Evolutionary conservation across 1,284 basidiomycete species (phyloP).

Genomic region (Pyrrhoderma noxium): DNA sequence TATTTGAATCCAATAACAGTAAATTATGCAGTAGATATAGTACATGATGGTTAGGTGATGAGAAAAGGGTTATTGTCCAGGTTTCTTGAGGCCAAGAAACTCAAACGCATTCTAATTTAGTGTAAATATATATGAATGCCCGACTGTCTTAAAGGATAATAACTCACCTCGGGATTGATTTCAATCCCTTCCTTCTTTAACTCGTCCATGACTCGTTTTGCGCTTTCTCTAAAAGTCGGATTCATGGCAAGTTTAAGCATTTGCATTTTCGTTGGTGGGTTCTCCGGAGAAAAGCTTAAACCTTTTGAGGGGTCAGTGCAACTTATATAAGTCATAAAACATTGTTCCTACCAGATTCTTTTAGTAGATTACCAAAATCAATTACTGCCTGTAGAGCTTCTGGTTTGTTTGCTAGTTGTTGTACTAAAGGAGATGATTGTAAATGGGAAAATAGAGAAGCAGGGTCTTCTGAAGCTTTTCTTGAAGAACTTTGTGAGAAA

Average conservation of each 20-base stretch:
- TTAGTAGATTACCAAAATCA: conserved; percentile 38
- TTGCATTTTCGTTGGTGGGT: conserved; percentile 42
- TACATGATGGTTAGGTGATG: neutral
- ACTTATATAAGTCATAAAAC: conserved; percentile 1
- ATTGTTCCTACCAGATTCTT: conserved; percentile 43
- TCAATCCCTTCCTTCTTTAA: conserved; percentile 55
- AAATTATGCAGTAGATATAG: no score
- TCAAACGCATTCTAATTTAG: conserved; percentile 14
- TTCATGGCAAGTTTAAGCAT: conserved; percentile 47
- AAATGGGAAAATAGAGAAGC: conserved; percentile 29
- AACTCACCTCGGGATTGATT: conserved; percentile 35
- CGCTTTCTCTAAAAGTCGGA: conserved; percentile 43
- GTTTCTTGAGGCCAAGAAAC: conserved; percentile 12
- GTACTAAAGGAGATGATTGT: conserved; percentile 30
- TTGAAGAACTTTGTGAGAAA: conserved; percentile 32
- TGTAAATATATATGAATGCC: neutral
- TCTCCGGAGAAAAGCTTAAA: conserved; percentile 36
- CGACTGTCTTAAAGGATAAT: neutral
- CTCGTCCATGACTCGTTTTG: conserved; percentile 41
- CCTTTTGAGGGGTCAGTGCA: conserved; percentile 28
- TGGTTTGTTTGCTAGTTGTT: conserved; percentile 42
- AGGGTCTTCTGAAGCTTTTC: conserved; percentile 32
- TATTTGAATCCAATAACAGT: no score
- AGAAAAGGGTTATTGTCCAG: neutral
- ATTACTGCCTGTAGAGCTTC: conserved; percentile 41